Base-by-base conservation (phyloP, 2,329 filamentous ascomycete genomes). In the Chalaropsis thielavioides region DNA sequence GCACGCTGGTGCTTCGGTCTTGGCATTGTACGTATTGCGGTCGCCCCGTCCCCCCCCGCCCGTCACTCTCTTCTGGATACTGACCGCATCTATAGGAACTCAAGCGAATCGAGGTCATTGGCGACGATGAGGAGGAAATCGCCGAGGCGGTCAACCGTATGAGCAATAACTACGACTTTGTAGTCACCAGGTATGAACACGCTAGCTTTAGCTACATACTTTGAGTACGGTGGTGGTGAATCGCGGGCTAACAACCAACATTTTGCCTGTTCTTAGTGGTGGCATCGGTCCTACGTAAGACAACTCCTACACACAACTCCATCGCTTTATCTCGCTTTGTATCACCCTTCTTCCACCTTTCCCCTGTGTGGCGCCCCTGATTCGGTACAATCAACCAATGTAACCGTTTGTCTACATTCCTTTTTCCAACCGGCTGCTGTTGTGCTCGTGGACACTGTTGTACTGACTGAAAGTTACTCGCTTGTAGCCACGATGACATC, bases 231-330 rank as follows among this genome's bases (percentile, higher is more conserved):
- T 38, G 15, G 38, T 46, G 19, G 24, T 6, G 4, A 51, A 24
- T 51, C 19, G 19, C 15, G 44, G 13, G 19, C n/a, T 41, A 24
- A 22, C 27, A 59, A 44, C 38, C 31, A 24, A 35, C 41, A n/a
- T 59, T 27, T 40, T 67, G 8, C 61, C 68, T 70, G 60, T 67
- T 6, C 46, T 17, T 66, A 84, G 89, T 70, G 92, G 94, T 69
- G 92, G 94, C 38, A 97, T 99, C 72, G 92, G 92, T 11, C 94
- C 94, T 69, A 97, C 92, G 88, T 92, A 77, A 78, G 86, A 75
- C 66, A 68, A 17, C 51, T 43, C 31, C 40, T 22, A 38, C 19
- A 38, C 54, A 35, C 13, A n/a, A 38, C 5, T 27, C 19, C 54
- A 58, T 58, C 54, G 35, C 24, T 38, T 38, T 19, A 58, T 58